Evolutionary conservation across 148 eudicot species (phyloP).

Genomic region (Rhododendron ovatum): DNA sequence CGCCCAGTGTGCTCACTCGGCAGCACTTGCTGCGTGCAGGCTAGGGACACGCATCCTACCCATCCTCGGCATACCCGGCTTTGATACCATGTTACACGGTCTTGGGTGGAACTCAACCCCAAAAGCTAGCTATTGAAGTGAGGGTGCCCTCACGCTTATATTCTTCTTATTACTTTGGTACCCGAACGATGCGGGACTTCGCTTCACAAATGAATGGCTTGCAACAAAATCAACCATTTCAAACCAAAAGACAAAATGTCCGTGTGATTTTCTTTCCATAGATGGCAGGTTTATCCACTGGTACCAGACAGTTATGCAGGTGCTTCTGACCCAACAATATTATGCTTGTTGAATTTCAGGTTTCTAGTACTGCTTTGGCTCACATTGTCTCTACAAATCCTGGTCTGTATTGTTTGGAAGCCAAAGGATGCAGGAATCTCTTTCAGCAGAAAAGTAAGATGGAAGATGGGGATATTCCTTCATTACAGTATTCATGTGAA

Average conservation of each 20-base stretch:
- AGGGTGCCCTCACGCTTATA: too few species aligned
- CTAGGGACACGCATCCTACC: too few species aligned
- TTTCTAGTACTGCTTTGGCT: conserved; percentile 56
- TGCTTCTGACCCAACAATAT: conserved; percentile 8
- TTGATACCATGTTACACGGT: too few species aligned
- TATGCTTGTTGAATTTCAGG: conserved; percentile 41
- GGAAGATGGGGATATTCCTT: conserved; percentile 16
- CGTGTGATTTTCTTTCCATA: neutral
- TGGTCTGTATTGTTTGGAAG: conserved; percentile 48
- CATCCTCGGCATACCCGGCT: too few species aligned
- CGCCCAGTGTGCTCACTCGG: too few species aligned
- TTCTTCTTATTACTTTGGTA: too few species aligned
- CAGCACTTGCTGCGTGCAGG: too few species aligned
- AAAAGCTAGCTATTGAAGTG: too few species aligned
- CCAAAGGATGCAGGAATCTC: conserved; percentile 63
- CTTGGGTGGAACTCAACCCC: too few species aligned
- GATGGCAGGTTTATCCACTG: neutral
- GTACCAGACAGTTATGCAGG: conserved; percentile 1
- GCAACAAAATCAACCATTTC: neutral
- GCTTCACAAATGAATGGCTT: too few species aligned
- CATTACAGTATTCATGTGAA: conserved; percentile 15
- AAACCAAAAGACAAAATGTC: neutral
- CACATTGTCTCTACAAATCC: conserved; percentile 46
- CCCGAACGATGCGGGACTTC: too few species aligned
- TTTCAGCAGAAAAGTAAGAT: conserved; percentile 17